Base-by-base conservation (phyloP, 2,329 filamentous ascomycete species). In the Aspergillus sp. region DNA sequence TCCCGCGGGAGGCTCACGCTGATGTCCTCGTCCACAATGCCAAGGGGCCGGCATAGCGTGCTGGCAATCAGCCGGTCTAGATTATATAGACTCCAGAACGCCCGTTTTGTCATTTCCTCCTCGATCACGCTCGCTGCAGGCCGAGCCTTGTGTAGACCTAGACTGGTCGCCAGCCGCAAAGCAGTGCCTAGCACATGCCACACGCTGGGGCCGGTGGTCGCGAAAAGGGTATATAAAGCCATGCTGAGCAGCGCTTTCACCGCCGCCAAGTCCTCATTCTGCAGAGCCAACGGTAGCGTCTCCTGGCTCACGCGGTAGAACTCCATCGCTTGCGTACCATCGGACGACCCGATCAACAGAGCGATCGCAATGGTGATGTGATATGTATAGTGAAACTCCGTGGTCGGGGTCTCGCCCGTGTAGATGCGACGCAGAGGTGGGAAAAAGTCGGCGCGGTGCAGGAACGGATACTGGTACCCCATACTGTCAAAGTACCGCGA, bases 71-170 rank as follows among this genome's bases (percentile, higher is more conserved):
- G 68, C 20, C 77, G 71, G 54, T 79, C 77, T 2, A 79, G 68
- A n/a, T 78, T 78, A 58, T 79, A 78, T 7, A 77, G 66, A 64
- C 75, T 77, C 77, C 77, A 79, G 59, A 79, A 79, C 1, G 73
- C 74, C n/a, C 77, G 73, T 56, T 77, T 78, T 2, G 72, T 65
- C 70, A 78, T 74, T 55, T 79, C 75, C 31, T 76, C 71, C 50
- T 77, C 75, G 7, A 71, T 52, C 49, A 71, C 29, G 53, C 64
- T 71, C 4, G 70, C 57, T 36, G 68, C 64, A 1, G 69, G 65
- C 24, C 70, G 69, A 16, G 63, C 59, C 52, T 75, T 76, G 61
- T 78, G 75, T 16, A 78, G 54, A 11, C 73, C 74, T 22, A 78
- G 63, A 53, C 75, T 77, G 9, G 70, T 75, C 1, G 75, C 70